Evolutionary conservation across 176 grass and related monocot genomes (phyloP).

Genomic region (Oryza meyeriana): DNA sequence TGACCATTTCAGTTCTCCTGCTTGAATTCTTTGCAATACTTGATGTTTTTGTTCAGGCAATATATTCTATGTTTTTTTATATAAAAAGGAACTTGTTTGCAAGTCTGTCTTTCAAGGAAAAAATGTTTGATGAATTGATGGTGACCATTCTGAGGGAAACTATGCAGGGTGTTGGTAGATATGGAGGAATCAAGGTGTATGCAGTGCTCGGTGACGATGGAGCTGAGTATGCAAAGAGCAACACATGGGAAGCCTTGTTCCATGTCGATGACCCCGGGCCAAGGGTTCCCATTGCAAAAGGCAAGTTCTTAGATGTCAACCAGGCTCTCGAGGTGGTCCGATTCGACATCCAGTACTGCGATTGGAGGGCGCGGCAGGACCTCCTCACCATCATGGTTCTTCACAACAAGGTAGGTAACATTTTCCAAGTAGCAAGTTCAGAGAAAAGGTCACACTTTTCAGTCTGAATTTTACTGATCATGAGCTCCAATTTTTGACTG

Average conservation of each 20-base stretch:
- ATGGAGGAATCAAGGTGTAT: constrained; percentile 78
- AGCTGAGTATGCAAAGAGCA: constrained; percentile 45
- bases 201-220: constrained; percentile 72
- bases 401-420: constrained; percentile 65
- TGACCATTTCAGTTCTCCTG: neutral
- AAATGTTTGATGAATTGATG: neutral
- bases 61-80: no score
- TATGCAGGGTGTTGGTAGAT: constrained; percentile 53
- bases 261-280: constrained; percentile 85
- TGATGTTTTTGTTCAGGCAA: no score
- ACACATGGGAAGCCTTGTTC: constrained; percentile 67
- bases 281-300: constrained; percentile 59
- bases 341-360: constrained; percentile 96
- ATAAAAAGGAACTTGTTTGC: no score
- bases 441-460: neutral
- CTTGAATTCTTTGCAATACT: neutral
- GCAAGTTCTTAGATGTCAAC: constrained; percentile 76
- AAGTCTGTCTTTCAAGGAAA: neutral
- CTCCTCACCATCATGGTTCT: constrained; percentile 90
- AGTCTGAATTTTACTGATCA: neutral
- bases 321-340: constrained; percentile 89
- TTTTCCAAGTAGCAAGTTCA: neutral
- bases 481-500: neutral
- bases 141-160: neutral
- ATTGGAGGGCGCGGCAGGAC: constrained; percentile 90